Evolutionary conservation across 2,329 filamentous ascomycete genomes (phyloP).

Genomic region (Mariannaea sp.): DNA sequence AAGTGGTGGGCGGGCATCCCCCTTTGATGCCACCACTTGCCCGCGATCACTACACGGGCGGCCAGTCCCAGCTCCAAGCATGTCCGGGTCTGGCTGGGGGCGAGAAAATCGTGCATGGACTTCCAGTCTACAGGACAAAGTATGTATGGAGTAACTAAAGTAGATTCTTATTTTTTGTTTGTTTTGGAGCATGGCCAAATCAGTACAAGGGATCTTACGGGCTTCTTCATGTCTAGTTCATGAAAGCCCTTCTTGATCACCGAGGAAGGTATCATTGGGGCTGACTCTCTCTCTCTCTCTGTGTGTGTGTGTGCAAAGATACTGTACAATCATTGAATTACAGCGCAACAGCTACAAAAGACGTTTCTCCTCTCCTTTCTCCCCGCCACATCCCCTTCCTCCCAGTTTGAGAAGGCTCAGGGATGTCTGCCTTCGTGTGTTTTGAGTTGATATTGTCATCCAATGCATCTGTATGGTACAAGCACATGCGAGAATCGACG

Average conservation of each 20-base stretch:
- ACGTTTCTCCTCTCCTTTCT: neutral
- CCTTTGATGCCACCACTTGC: slow-evolving; percentile 12
- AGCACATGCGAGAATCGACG: slow-evolving; percentile 7
- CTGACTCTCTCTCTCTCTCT: neutral
- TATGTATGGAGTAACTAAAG: neutral
- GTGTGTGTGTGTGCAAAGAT: neutral
- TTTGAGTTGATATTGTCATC: slow-evolving; percentile 29
- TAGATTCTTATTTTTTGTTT: too few species aligned
- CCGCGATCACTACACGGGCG: neutral
- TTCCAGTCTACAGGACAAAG: neutral
- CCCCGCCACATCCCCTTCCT: neutral
- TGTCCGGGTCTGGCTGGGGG: neutral
- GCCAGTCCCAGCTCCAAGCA: too few species aligned
- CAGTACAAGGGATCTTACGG: too few species aligned
- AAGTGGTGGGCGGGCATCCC: neutral
- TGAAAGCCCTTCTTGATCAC: too few species aligned
- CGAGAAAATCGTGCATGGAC: slow-evolving; percentile 15
- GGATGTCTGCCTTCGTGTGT: slow-evolving; percentile 33
- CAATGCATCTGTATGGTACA: slow-evolving; percentile 10
- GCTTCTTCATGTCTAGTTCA: too few species aligned
- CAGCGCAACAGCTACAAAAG: neutral
- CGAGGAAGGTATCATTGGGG: too few species aligned
- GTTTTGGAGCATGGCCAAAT: too few species aligned
- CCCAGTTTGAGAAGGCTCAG: slow-evolving; percentile 26
- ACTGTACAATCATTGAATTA: too few species aligned